phyloP scores from a whole-genome alignment of 2,329 filamentous ascomycete species.

The Scorias spongiosa region DNA sequence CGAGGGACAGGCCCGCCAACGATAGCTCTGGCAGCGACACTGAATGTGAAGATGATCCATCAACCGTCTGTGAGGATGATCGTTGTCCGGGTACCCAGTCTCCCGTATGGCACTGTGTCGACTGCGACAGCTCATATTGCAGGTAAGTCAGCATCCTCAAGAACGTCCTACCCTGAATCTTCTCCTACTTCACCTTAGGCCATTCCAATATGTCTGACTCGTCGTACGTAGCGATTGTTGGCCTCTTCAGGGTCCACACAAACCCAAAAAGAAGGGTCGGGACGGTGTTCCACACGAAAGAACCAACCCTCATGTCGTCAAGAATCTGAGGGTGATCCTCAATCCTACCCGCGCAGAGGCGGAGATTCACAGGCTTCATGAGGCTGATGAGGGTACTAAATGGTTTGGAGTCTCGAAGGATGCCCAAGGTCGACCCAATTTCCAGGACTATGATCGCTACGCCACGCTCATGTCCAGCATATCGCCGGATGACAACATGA shows the following conservation, averaged over 20 bases:
- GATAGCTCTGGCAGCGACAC: background rate
- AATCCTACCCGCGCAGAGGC: slow-evolving; percentile 14
- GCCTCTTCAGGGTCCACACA: slow-evolving; percentile 18
- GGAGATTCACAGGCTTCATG: slow-evolving; percentile 20
- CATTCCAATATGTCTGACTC: slow-evolving; percentile 1
- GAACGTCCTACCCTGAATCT: background rate
- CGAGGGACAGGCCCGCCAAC: background rate
- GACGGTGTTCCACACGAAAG: slow-evolving; percentile 24
- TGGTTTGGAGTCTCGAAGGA: slow-evolving; percentile 25
- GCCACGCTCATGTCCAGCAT: slow-evolving; percentile 26
- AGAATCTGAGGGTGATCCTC: slow-evolving; percentile 14
- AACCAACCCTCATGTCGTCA: slow-evolving; percentile 17
- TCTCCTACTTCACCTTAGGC: background rate
- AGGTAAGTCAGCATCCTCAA: slow-evolving; percentile 7
- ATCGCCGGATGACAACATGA: slow-evolving; percentile 11
- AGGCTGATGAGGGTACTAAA: slow-evolving; percentile 22
- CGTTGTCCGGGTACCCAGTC: slow-evolving; percentile 13
- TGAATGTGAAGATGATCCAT: background rate
- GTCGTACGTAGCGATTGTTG: slow-evolving; percentile 14
- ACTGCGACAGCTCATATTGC: slow-evolving; percentile 20
- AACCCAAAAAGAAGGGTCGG: slow-evolving; percentile 18
- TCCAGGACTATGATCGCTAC: slow-evolving; percentile 31
- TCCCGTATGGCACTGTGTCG: slow-evolving; percentile 19
- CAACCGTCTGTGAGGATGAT: slow-evolving; percentile 15
- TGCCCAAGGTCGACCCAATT: slow-evolving; percentile 15